A percentile compares a stretch with the other conserved stretches of the same genome.
Evolutionary conservation across 805 yeast genomes (phyloP).

Genomic region (Kurtzmaniella cleridarum): DNA sequence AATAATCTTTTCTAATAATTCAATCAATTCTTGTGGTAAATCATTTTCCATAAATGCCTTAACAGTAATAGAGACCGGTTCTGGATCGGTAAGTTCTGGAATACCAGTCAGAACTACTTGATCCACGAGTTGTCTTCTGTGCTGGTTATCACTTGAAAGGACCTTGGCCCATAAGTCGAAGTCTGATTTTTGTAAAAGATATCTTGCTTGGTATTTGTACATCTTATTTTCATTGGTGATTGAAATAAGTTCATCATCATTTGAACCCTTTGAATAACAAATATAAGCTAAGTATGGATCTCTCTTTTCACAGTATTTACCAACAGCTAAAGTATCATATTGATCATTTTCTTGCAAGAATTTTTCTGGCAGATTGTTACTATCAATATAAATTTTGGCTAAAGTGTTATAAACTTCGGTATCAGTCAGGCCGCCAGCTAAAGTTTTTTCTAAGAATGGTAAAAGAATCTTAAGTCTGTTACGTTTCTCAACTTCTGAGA

Average conservation of each 20-base stretch:
- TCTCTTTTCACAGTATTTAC: slow-evolving; percentile 97
- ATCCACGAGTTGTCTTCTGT: slow-evolving; percentile 88
- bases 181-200: slow-evolving; percentile 85
- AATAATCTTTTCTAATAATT: slow-evolving; percentile 90
- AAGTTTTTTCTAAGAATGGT: slow-evolving; percentile 88
- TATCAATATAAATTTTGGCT: slow-evolving; percentile 96
- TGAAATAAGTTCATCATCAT: slow-evolving; percentile 81
- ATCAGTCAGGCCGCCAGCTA: slow-evolving; percentile 79
- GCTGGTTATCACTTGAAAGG: slow-evolving; percentile 66
- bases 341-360: slow-evolving; percentile 85
- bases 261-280: slow-evolving; percentile 92
- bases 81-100: slow-evolving; percentile 89
- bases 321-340: slow-evolving; percentile 92
- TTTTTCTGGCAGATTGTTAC: slow-evolving; percentile 95
- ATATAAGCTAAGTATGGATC: slow-evolving; percentile 98
- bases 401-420: slow-evolving; percentile 90
- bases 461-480: slow-evolving; percentile 85
- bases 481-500: slow-evolving; percentile 93
- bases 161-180: slow-evolving; percentile 77
- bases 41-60: slow-evolving; percentile 96
- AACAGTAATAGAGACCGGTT: slow-evolving; percentile 88
- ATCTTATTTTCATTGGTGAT: slow-evolving; percentile 96
- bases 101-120: slow-evolving; percentile 95
- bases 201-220: slow-evolving; percentile 99
- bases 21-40: slow-evolving; percentile 87